Base-by-base conservation (phyloP, 2,329 filamentous ascomycete genomes). In the Cryphonectria japonica region DNA sequence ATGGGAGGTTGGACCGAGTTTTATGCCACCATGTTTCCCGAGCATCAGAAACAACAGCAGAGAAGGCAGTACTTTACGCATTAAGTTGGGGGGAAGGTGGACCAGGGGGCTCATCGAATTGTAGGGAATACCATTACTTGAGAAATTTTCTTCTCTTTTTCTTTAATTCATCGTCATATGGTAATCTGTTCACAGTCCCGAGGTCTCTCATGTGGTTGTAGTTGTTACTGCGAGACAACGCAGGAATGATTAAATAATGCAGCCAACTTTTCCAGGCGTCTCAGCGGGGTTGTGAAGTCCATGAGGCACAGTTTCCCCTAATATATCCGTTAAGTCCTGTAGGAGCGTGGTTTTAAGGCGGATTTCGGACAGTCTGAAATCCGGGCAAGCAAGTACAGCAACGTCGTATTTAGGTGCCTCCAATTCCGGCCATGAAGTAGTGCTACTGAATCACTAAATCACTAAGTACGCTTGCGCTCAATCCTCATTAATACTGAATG, bases 1-100 rank as follows among this genome's bases (percentile, higher is more conserved):
- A 75, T 76, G 75, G 75, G 74, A 19, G 73, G 75, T 2, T 76
- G 73, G 75, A 66, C 75, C 8, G 73, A 76, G 69, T 76, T 76
- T 22, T 76, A 75, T 41, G 68, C 72, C 8, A 74, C 73, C 52
- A 72, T 75, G 72, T 76, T 76, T 39, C 74, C 75, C 1, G 73
- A 72, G 9, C 72, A 76, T 70, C 74, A 76, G 39, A 71, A 76
- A 57, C 74, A 75, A 3, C 73, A 75, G 39, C 67, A 74, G 67
- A 72, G 75, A 29, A 68, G 75, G 19, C 74, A 73, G 50, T 76
- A 75, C 26, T 74, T 66, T 13, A 73, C 69, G 19, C 63, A 26
- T 19, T 65, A 13, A 61, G 34, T 59, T 26, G 26, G 39, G 2
- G 3, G 16, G n/a, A 19, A 39, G 13, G 61, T 19, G 19, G 11